A percentile compares a stretch with the other conserved stretches of the same genome.
Evolutionary conservation across 371 early-diverging fungal genomes (phyloP).

Genomic region (Mucor saturninus): DNA sequence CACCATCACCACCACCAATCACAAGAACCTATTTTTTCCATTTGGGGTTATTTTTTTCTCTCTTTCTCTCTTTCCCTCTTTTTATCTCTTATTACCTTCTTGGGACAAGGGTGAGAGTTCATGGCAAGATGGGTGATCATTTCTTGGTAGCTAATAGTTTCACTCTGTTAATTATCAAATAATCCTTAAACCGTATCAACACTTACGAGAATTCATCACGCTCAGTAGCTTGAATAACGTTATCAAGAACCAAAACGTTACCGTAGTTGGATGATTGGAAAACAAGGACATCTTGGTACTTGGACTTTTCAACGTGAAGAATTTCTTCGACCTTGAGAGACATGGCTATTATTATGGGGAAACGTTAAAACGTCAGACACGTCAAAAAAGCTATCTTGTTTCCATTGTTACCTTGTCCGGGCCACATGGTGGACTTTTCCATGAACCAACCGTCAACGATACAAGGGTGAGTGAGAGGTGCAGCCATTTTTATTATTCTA

Average conservation of each 20-base stretch:
- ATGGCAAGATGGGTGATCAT: constrained; percentile 97
- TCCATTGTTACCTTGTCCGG: constrained; percentile 83
- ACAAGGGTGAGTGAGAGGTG: constrained; percentile 81
- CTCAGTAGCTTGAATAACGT: constrained; percentile 97
- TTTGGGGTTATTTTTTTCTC: background rate
- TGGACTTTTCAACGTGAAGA: constrained; percentile 90
- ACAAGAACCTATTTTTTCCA: constrained; percentile 77
- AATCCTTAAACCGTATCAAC: too few relatives aligned
- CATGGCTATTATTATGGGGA: constrained; percentile 69
- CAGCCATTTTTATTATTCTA: constrained; percentile 39
- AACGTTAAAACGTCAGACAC: too few relatives aligned
- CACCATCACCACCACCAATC: constrained; percentile 98
- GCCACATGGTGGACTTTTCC: constrained; percentile 94
- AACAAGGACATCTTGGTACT: constrained; percentile 96
- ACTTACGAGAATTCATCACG: constrained; percentile 96
- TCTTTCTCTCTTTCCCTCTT: background rate
- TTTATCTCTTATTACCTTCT: constrained; percentile 66
- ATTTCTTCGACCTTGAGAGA: constrained; percentile 92
- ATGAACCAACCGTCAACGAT: constrained; percentile 96
- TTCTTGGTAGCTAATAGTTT: constrained; percentile 85
- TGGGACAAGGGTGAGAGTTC: constrained; percentile 94
- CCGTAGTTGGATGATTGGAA: constrained; percentile 94
- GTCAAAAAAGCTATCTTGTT: background rate
- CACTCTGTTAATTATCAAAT: background rate
- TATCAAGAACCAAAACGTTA: constrained; percentile 95